Evolutionary conservation across 257 asterid species (phyloP), one percentile per base, ranked within the genome.

Genomic region (Striga asiatica): DNA sequence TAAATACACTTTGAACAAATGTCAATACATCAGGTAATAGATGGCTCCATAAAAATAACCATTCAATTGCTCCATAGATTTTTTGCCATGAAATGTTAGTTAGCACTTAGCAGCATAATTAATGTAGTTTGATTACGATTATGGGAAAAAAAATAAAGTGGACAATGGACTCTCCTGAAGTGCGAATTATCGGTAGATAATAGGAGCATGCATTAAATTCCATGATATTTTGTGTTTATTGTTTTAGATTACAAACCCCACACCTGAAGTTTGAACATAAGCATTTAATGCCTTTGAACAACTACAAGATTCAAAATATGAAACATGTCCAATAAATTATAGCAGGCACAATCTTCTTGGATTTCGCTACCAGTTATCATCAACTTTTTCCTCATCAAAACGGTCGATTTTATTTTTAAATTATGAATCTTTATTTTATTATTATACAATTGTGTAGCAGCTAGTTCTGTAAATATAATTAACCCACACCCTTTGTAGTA

Each of bases 241-340:
- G 13, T 31, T 4, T 25, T 20, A 43, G 51, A 24, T 21, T 8
- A 19, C 8, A 3, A 22, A 21, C 6, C 17, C 17, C 8, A 34
- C 48, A 60, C 23, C 48, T 18, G 22, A 56, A 56, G 16, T 56
- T 57, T 66, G 70, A 62, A 66, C 50, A n/a, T 16, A 34, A 21
- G 48, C 64, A 69, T 48, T n/a, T 29, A 61, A 29, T 69, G 50
- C 48, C 23, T 68, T n/a, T 39, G 67, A 61, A 50, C 39, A 11
- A 46, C 56, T 55, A 60, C 60, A 52, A 69, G 14, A 54, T 62
- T 74, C 71, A 66, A 61, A 72, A 49, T 20, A 12, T 27, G 60
- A 49, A 27, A 56, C 56, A 65, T 65, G 57, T 21, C 8, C 37
- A 60, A 49, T 64, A 54, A 54, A 41, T 54, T 45, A n/a, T n/a